These are phyloP conservation scores for grape (Vitis vinifera) DNA, from an alignment of 164 flowering plant genomes.

Conservation along the genomic window DNA sequence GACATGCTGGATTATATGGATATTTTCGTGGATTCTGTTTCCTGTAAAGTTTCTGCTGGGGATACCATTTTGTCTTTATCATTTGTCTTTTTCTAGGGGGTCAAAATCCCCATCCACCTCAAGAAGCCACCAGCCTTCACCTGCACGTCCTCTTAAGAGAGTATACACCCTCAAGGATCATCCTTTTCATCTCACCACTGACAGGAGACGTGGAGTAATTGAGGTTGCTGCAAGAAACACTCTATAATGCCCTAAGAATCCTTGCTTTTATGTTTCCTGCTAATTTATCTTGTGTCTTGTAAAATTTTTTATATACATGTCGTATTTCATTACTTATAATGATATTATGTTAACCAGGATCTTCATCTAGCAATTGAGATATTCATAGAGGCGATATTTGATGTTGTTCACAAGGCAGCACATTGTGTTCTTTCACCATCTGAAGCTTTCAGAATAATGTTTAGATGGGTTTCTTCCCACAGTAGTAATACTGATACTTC, in stretches of 20 bases:
- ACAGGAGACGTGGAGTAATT: slow-evolving; percentile 90
- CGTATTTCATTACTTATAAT: slow-evolving; percentile 4
- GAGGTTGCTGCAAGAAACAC: slow-evolving; percentile 53
- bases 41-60: slow-evolving; percentile 60
- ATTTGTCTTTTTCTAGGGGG: slow-evolving; percentile 29
- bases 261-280: slow-evolving; percentile 1
- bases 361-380: slow-evolving; percentile 91
- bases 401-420: slow-evolving; percentile 73
- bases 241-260: background rate
- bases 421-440: slow-evolving; percentile 74
- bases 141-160: slow-evolving; percentile 35
- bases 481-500: slow-evolving; percentile 16
- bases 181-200: slow-evolving; percentile 72
- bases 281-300: background rate
- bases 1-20: slow-evolving; percentile 47
- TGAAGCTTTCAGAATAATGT: slow-evolving; percentile 38
- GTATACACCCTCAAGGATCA: slow-evolving; percentile 55
- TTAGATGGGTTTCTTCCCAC: slow-evolving; percentile 45
- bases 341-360: slow-evolving; percentile 58
- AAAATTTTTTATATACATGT: background rate
- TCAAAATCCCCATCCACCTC: slow-evolving; percentile 23
- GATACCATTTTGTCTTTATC: slow-evolving; percentile 48
- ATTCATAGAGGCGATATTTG: slow-evolving; percentile 79
- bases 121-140: slow-evolving; percentile 26
- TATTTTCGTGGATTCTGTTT: slow-evolving; percentile 69